These are phyloP conservation scores for Cyberlindnera subsufficiens DNA, from an alignment of 805 yeast species.

Conservation along the genomic window DNA sequence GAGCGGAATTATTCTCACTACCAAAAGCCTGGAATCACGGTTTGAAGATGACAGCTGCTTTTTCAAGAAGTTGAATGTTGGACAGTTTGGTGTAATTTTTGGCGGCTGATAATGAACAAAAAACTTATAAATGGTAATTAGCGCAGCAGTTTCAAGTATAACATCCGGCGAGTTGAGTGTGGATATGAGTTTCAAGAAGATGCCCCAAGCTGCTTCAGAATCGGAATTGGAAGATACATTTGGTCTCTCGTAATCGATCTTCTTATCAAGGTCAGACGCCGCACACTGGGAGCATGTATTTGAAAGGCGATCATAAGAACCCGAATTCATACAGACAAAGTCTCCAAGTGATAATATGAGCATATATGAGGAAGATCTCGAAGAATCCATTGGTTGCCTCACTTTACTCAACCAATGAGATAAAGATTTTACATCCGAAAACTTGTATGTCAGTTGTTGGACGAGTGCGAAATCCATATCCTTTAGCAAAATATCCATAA, in stretches of 20 bases:
- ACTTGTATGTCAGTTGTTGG: not conserved
- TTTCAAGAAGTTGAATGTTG: conserved; percentile 36
- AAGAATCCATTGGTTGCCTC: not conserved
- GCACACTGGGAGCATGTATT: conserved; percentile 13
- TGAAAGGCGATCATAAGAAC: conserved; percentile 20
- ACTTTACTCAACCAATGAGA: conserved; percentile 6
- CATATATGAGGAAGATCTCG: conserved; percentile 7
- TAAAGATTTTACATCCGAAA: not conserved
- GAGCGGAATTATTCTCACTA: conserved; percentile 49
- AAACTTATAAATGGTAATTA: conserved; percentile 41
- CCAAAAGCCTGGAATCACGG: conserved; percentile 51
- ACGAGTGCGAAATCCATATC: not conserved
- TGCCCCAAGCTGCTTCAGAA: not conserved
- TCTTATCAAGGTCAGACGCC: not conserved
- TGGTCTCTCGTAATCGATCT: conserved; percentile 27
- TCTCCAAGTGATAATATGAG: conserved; percentile 34
- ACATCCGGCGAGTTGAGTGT: conserved; percentile 9
- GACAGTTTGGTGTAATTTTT: conserved; percentile 21
- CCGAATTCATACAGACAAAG: conserved; percentile 31
- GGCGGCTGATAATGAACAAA: conserved; percentile 52
- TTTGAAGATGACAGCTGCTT: conserved; percentile 34
- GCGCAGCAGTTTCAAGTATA: conserved; percentile 35
- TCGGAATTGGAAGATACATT: conserved; percentile 5
- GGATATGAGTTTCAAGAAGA: not conserved
- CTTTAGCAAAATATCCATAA: conserved; percentile 1